These are phyloP conservation scores for Podila horticola DNA, from an alignment of 192 early-diverging fungal genomes.

Conservation along the genomic window DNA sequence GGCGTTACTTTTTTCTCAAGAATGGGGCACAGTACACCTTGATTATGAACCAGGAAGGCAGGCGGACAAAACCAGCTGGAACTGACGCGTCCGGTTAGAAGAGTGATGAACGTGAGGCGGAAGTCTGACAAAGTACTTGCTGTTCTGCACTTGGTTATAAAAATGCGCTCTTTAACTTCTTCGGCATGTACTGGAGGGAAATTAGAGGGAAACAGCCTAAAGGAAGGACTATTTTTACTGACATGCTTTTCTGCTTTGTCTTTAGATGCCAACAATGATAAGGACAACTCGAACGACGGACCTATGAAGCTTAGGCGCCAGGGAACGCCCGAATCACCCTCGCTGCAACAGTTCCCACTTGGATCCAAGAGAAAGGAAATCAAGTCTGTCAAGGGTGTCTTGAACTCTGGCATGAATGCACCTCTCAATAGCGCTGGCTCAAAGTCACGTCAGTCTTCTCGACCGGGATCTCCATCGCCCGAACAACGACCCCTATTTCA, in stretches of 20 bases:
- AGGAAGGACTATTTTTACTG: too few species aligned
- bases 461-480: constrained; percentile 36
- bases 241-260: too few species aligned
- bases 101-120: not conserved
- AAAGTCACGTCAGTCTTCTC: constrained; percentile 39
- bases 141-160: not conserved
- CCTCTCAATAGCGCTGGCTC: constrained; percentile 32
- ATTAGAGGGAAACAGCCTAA: too few species aligned
- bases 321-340: constrained; percentile 27
- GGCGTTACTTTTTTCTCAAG: too few species aligned
- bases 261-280: constrained; percentile 13
- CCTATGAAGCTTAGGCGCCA: constrained; percentile 7
- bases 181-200: too few species aligned
- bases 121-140: not conserved
- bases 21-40: not conserved
- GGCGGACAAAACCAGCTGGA: too few species aligned
- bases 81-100: not conserved
- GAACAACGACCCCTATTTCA: constrained; percentile 21
- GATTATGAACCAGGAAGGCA: too few species aligned
- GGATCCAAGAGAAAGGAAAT: constrained; percentile 51
- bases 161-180: too few species aligned
- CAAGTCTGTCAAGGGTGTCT: constrained; percentile 49
- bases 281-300: constrained; percentile 10
- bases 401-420: constrained; percentile 51
- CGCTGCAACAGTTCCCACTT: constrained; percentile 35